Percentiles rank a stretch among this genome's conserved stretches.
These are phyloP conservation scores for Jatropha curcas DNA, from an alignment of 345 rosid species.

Conservation along the genomic window DNA sequence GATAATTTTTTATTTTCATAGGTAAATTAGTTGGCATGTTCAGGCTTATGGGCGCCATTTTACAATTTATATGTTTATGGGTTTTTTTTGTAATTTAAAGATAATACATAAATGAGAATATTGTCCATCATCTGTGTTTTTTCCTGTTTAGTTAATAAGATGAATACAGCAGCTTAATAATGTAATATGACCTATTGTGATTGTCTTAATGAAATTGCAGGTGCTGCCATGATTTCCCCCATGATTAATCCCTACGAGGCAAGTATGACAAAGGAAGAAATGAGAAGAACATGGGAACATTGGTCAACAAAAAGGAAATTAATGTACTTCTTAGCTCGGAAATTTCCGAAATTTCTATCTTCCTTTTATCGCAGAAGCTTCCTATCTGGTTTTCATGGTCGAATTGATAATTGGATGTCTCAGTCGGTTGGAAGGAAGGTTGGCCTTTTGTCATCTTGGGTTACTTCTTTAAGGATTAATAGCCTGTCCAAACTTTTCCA, in stretches of 20 bases:
- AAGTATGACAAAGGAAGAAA: conserved; percentile 82
- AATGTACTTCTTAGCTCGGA: conserved; percentile 63
- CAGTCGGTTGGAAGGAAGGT: conserved; percentile 70
- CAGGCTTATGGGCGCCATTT: neutral
- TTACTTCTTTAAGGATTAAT: neutral
- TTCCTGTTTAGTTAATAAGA: too few relatives aligned
- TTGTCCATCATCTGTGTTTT: neutral
- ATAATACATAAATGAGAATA: neutral
- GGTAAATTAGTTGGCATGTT: neutral
- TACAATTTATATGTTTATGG: neutral
- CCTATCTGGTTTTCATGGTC: conserved; percentile 76
- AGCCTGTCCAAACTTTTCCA: neutral
- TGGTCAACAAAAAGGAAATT: conserved; percentile 64
- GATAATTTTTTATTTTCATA: neutral
- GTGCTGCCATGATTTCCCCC: conserved; percentile 78
- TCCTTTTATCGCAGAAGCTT: conserved; percentile 63
- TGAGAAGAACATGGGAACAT: conserved; percentile 60
- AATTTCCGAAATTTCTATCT: conserved; percentile 64
- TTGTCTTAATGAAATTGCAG: conserved; percentile 42
- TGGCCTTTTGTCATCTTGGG: conserved; percentile 16
- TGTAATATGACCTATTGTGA: neutral
- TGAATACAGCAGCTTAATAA: neutral
- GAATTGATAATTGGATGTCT: conserved; percentile 72
- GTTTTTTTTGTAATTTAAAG: neutral
- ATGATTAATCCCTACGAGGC: conserved; percentile 78